These are phyloP conservation scores for Paracorniculantispora psalliotae DNA, from an alignment of 2,329 filamentous ascomycete species.

Conservation along the genomic window DNA sequence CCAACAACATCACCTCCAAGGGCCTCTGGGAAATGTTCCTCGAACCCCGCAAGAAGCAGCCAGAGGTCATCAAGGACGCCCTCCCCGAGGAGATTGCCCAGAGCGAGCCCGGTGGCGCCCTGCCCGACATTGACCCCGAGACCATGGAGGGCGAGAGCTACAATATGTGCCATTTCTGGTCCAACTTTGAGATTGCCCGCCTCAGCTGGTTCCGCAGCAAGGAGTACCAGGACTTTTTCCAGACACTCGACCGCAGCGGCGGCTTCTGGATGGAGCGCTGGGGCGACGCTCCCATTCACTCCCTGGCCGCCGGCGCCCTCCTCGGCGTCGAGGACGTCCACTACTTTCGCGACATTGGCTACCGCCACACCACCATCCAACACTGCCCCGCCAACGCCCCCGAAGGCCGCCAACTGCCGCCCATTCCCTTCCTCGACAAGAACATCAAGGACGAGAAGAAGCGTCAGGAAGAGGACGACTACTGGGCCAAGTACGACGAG, in stretches of 20 bases:
- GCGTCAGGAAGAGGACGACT: constrained; percentile 86
- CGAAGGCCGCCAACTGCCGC: constrained; percentile 68
- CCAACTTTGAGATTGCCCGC: constrained; percentile 96
- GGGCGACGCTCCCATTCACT: constrained; percentile 98
- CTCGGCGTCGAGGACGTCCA: constrained; percentile 80
- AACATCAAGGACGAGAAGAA: constrained; percentile 78
- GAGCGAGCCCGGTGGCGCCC: constrained; percentile 64
- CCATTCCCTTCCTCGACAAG: constrained; percentile 74
- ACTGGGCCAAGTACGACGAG: constrained; percentile 85
- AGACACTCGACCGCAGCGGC: constrained; percentile 97
- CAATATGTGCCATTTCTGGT: constrained; percentile 99
- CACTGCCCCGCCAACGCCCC: constrained; percentile 97
- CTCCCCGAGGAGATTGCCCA: constrained; percentile 78
- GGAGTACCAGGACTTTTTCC: constrained; percentile 95
- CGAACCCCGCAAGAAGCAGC: constrained; percentile 65
- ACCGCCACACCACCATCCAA: constrained; percentile 97
- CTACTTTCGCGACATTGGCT: constrained; percentile 98
- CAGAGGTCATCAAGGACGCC: constrained; percentile 55
- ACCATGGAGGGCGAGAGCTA: constrained; percentile 96
- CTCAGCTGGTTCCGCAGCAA: constrained; percentile 96
- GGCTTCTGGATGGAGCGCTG: constrained; percentile 99
- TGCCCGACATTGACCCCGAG: constrained; percentile 83
- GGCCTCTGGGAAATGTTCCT: constrained; percentile 99
- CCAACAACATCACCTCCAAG: constrained; percentile 83
- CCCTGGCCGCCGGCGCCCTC: constrained; percentile 85